phyloP scores from a whole-genome alignment of 1,284 basidiomycete genomes.

The Athelia psychrophila region DNA sequence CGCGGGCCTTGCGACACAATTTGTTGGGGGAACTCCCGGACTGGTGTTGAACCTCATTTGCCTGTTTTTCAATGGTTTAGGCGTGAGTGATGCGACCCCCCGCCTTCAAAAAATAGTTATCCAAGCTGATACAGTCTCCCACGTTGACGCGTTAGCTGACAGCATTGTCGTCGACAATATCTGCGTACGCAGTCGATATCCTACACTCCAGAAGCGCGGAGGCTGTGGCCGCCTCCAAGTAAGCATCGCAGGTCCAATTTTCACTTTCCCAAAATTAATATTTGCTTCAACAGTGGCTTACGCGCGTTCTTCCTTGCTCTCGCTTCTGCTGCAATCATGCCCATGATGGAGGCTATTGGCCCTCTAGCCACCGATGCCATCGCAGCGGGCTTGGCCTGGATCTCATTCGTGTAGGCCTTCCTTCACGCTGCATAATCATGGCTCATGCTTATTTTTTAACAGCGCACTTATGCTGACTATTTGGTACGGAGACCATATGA shows the following conservation, averaged over 20 bases:
- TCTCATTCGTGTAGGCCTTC: constrained; percentile 15
- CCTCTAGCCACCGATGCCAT: constrained; percentile 25
- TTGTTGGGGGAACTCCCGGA: constrained; percentile 15
- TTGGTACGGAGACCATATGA: neutral
- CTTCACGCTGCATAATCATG: neutral
- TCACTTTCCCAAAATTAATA: neutral
- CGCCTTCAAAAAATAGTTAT: neutral
- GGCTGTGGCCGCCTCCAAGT: constrained; percentile 33
- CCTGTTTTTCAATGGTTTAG: constrained; percentile 18
- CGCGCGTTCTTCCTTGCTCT: constrained; percentile 28
- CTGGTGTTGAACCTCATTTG: constrained; percentile 14
- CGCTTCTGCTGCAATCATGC: constrained; percentile 29
- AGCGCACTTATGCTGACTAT: neutral
- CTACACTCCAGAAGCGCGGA: constrained; percentile 37
- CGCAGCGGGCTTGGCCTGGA: constrained; percentile 26
- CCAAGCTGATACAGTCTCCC: neutral
- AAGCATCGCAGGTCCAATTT: constrained; percentile 6
- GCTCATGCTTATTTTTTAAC: too few species aligned
- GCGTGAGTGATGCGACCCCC: constrained; percentile 9
- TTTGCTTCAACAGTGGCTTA: constrained; percentile 17
- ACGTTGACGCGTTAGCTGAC: constrained; percentile 23
- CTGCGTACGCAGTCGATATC: constrained; percentile 36
- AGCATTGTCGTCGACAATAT: constrained; percentile 28
- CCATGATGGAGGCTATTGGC: constrained; percentile 30
- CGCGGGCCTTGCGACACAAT: constrained; percentile 14